Percentiles rank a stretch among this genome's conserved stretches.
These are phyloP conservation scores for Mimosa pudica DNA, from an alignment of 306 rosid species.

Conservation along the genomic window DNA sequence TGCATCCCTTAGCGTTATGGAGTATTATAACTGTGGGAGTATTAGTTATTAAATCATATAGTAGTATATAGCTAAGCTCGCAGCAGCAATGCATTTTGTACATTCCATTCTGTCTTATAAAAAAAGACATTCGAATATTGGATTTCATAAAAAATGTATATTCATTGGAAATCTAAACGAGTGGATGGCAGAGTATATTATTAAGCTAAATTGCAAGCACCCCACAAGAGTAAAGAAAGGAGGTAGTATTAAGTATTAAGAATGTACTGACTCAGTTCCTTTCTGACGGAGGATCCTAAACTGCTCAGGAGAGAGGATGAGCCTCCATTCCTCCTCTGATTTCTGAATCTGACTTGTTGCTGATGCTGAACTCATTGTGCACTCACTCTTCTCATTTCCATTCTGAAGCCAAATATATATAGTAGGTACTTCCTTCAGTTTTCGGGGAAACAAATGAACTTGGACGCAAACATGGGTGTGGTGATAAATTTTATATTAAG, in stretches of 20 bases:
- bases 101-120: too few species aligned
- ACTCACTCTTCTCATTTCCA: not conserved
- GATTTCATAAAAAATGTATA: not conserved
- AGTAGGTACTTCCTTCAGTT: not conserved
- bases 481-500: too few species aligned
- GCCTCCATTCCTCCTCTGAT: slow-evolving; percentile 77
- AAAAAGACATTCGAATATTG: too few species aligned
- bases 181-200: not conserved
- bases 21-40: too few species aligned
- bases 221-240: not conserved
- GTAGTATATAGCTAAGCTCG: too few species aligned
- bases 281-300: slow-evolving; percentile 81
- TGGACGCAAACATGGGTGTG: slow-evolving; percentile 16
- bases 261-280: slow-evolving; percentile 57
- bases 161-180: slow-evolving; percentile 3
- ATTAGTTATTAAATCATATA: not conserved
- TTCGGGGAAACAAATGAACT: slow-evolving; percentile 33
- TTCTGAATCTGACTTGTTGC: slow-evolving; percentile 47
- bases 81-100: too few species aligned
- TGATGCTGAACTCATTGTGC: slow-evolving; percentile 33
- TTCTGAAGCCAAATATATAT: not conserved
- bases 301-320: slow-evolving; percentile 79
- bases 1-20: too few species aligned
- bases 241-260: not conserved
- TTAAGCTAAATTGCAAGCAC: not conserved